These are phyloP conservation scores for Neospermospora avenae DNA, from an alignment of 2,329 filamentous ascomycete species.

Conservation along the genomic window DNA sequence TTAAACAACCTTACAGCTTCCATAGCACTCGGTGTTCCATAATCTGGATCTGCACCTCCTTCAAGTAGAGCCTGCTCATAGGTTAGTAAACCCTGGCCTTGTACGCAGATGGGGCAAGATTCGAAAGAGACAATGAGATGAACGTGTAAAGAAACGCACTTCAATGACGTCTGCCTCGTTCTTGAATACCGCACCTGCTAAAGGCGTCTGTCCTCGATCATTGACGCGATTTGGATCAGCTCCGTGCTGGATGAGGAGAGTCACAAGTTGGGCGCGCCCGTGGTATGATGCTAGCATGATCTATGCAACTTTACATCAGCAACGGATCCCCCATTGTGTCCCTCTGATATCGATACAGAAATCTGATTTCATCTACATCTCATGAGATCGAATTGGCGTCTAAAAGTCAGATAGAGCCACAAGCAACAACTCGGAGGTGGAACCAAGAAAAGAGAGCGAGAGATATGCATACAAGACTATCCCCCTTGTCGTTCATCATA, in stretches of 20 bases:
- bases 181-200: constrained; percentile 73
- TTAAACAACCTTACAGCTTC: constrained; percentile 51
- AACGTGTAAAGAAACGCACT: constrained; percentile 34
- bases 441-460: neutral
- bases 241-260: constrained; percentile 57
- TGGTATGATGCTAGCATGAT: constrained; percentile 73
- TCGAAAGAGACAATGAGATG: neutral
- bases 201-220: constrained; percentile 63
- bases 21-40: constrained; percentile 48
- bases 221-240: constrained; percentile 68
- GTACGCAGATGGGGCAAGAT: neutral
- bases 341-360: neutral
- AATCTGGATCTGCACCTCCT: constrained; percentile 52
- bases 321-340: neutral
- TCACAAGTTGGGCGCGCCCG: constrained; percentile 59
- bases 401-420: neutral
- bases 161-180: constrained; percentile 62
- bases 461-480: constrained; percentile 55
- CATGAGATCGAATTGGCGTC: neutral
- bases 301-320: constrained; percentile 35
- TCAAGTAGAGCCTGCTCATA: constrained; percentile 41
- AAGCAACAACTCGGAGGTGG: neutral
- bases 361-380: neutral
- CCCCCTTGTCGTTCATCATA: constrained; percentile 69
- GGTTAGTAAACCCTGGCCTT: no score